Evolutionary conservation across 202 grass and related monocot species (phyloP).

Genomic region (Schoenoplectus triqueter): DNA sequence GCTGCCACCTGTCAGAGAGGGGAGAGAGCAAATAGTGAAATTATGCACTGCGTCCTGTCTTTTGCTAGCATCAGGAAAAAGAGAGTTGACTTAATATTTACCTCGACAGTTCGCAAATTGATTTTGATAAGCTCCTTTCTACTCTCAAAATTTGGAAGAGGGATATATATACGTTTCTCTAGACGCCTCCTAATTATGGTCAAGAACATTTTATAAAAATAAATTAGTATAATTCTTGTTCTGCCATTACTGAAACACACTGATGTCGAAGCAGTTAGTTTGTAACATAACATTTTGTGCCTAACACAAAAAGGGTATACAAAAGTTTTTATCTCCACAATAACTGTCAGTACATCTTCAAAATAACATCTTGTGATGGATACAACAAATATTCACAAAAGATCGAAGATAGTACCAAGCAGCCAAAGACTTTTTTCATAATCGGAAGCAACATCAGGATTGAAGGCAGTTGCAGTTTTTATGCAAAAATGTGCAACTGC

Average conservation of each 20-base stretch:
- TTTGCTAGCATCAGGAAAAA: constrained; percentile 3
- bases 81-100: constrained; percentile 31
- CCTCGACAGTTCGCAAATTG: constrained; percentile 96
- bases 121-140: constrained; percentile 97
- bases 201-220: constrained; percentile 22
- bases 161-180: constrained; percentile 98
- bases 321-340: not conserved
- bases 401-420: not conserved
- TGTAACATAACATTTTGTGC: not conserved
- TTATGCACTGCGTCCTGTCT: not conserved
- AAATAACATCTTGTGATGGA: not conserved
- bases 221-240: not conserved
- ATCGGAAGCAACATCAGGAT: too few relatives aligned
- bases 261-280: not conserved
- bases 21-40: constrained; percentile 11
- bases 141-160: constrained; percentile 94
- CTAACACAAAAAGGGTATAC: not conserved
- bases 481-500: not conserved
- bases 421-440: not conserved
- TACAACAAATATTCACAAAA: not conserved
- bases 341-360: not conserved
- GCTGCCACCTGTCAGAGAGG: constrained; percentile 58
- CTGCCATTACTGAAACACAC: not conserved
- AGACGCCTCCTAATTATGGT: constrained; percentile 70
- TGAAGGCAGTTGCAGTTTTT: not conserved